phyloP scores from a whole-genome alignment of 2,329 filamentous ascomycete species.

The Xylaria sp. region DNA sequence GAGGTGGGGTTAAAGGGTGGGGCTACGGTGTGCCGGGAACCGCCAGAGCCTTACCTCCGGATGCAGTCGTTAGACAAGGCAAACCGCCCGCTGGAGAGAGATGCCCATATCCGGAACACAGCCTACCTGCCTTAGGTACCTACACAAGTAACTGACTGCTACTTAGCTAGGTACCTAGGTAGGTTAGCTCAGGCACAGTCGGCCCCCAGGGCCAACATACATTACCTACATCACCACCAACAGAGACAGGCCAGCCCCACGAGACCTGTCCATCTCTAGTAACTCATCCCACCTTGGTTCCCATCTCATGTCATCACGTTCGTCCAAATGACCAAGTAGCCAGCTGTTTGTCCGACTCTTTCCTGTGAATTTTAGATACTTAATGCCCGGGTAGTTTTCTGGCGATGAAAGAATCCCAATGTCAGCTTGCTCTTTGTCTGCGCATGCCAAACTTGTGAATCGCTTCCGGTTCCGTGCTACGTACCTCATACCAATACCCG shows the following conservation, averaged over 20 bases:
- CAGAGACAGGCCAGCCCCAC: background rate
- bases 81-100: background rate
- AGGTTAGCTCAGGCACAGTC: background rate
- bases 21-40: background rate
- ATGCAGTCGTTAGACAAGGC: background rate
- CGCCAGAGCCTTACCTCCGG: background rate
- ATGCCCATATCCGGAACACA: conserved; percentile 3
- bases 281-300: conserved; percentile 2
- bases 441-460: conserved; percentile 13
- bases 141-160: background rate
- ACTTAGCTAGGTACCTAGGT: background rate
- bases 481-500: background rate
- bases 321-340: conserved; percentile 11
- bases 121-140: background rate
- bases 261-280: background rate
- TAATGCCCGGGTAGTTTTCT: conserved; percentile 1
- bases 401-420: conserved; percentile 15
- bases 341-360: background rate
- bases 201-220: background rate
- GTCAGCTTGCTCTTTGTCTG: conserved; percentile 26
- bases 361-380: conserved; percentile 1
- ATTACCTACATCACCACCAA: background rate
- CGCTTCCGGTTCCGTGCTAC: background rate
- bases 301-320: conserved; percentile 5
- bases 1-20: background rate